Conservation (phyloP, 805 yeast genomes). For the Sugiyamaella floridensis region DNA sequence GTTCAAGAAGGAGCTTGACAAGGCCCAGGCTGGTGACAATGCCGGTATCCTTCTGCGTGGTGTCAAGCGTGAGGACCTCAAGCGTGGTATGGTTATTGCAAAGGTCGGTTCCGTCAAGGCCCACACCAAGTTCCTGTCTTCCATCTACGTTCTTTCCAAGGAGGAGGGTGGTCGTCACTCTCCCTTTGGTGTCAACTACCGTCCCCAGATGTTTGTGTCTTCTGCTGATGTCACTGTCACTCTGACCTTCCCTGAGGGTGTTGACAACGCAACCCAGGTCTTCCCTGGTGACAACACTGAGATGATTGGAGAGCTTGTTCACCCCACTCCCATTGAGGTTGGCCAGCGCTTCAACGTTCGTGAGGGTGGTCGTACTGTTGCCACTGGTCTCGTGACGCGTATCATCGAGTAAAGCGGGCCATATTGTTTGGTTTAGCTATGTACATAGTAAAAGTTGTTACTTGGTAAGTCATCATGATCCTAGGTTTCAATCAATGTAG, state of each 20-base stretch:
- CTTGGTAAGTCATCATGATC: background rate
- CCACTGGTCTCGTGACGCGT: constrained; percentile 96
- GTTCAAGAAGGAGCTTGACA: constrained; percentile 98
- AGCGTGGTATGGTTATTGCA: constrained; percentile 96
- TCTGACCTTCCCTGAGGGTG: constrained; percentile 79
- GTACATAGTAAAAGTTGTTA: background rate
- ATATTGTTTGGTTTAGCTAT: background rate
- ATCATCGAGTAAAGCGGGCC: constrained; percentile 50
- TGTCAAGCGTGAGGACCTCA: constrained; percentile 92
- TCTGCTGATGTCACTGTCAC: constrained; percentile 93
- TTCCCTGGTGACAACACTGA: constrained; percentile 98
- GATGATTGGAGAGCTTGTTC: constrained; percentile 84
- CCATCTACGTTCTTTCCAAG: constrained; percentile 84
- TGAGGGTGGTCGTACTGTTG: constrained; percentile 99
- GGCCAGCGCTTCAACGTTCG: constrained; percentile 99
- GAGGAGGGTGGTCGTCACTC: constrained; percentile 99
- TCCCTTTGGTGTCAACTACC: constrained; percentile 93
- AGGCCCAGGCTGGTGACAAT: constrained; percentile 98
- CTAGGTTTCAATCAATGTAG: background rate
- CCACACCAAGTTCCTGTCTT: constrained; percentile 89
- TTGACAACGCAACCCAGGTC: constrained; percentile 82
- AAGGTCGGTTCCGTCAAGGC: constrained; percentile 89
- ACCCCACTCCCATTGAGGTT: constrained; percentile 89
- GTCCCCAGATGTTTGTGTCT: constrained; percentile 96
- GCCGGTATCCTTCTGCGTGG: constrained; percentile 97